Evolutionary conservation across 1,284 basidiomycete genomes (phyloP).

Genomic region (Bjerkandera adusta): DNA sequence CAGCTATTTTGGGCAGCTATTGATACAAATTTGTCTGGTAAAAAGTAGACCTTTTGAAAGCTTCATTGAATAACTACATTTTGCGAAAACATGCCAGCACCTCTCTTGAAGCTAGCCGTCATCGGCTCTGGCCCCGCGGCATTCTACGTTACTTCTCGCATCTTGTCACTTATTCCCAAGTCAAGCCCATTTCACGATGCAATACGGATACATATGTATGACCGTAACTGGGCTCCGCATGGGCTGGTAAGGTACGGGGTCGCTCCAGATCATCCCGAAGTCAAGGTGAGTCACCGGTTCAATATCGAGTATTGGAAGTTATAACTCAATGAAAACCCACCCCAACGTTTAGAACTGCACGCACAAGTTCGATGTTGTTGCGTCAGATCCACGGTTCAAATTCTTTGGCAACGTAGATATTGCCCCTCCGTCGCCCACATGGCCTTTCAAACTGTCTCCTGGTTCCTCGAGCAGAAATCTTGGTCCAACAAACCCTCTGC

Average conservation of each 20-base stretch:
- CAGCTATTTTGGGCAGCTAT: background rate
- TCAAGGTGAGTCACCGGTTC: conserved; percentile 66
- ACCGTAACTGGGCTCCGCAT: conserved; percentile 92
- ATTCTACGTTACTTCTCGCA: conserved; percentile 89
- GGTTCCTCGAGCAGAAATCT: conserved; percentile 10
- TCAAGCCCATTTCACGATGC: conserved; percentile 35
- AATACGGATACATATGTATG: conserved; percentile 84
- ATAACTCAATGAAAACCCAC: too few relatives aligned
- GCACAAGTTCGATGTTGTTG: conserved; percentile 86
- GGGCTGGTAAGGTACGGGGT: conserved; percentile 96
- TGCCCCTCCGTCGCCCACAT: conserved; percentile 26
- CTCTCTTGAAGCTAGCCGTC: conserved; percentile 67
- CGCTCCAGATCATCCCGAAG: conserved; percentile 98
- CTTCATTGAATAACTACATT: too few relatives aligned
- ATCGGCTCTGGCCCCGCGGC: conserved; percentile 92
- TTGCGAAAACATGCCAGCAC: conserved; percentile 15
- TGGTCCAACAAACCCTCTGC: conserved; percentile 45
- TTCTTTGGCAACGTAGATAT: conserved; percentile 95
- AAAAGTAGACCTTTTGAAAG: too few relatives aligned
- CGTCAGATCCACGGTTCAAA: conserved; percentile 71
- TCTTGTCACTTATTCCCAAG: conserved; percentile 63
- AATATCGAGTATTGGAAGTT: background rate
- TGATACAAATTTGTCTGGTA: too few relatives aligned
- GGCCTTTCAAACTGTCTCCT: background rate
- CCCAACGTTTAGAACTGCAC: conserved; percentile 85